Percentiles rank a stretch among this genome's conserved stretches.
These are phyloP conservation scores for Angophora floribunda DNA, from an alignment of 345 rosid genomes.

Conservation along the genomic window DNA sequence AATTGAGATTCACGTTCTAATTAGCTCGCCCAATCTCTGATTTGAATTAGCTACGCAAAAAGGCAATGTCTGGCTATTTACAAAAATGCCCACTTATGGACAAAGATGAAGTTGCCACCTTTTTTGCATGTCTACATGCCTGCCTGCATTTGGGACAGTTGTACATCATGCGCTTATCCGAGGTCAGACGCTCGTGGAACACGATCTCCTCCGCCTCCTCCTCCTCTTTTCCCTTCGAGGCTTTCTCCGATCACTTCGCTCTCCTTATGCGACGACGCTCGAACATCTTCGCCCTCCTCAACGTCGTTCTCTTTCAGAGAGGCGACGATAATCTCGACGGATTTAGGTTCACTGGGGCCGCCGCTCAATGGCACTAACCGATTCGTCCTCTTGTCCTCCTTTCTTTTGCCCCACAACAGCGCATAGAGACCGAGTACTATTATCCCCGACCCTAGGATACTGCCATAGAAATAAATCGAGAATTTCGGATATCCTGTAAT, in stretches of 20 bases:
- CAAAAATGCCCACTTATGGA: neutral
- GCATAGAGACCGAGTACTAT: conserved; percentile 7
- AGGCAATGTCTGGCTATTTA: neutral
- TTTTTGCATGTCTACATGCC: neutral
- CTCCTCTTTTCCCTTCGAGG: neutral
- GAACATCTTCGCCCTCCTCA: neutral
- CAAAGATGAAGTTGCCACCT: neutral
- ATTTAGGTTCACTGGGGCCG: neutral
- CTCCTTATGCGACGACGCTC: neutral
- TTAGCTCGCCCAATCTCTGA: neutral
- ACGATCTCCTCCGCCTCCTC: neutral
- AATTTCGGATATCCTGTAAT: neutral
- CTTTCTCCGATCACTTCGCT: neutral
- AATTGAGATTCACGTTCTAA: neutral
- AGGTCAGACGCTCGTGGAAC: neutral
- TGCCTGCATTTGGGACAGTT: neutral
- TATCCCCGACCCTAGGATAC: conserved; percentile 7
- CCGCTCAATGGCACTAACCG: neutral
- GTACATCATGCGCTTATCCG: neutral
- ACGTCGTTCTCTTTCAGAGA: neutral
- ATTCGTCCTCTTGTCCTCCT: neutral
- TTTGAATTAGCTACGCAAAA: neutral
- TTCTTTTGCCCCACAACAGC: conserved; percentile 20
- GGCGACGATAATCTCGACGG: neutral
- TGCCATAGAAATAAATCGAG: neutral